phyloP scores from a whole-genome alignment of 805 yeast genomes.

The Kazachstania martiniae region DNA sequence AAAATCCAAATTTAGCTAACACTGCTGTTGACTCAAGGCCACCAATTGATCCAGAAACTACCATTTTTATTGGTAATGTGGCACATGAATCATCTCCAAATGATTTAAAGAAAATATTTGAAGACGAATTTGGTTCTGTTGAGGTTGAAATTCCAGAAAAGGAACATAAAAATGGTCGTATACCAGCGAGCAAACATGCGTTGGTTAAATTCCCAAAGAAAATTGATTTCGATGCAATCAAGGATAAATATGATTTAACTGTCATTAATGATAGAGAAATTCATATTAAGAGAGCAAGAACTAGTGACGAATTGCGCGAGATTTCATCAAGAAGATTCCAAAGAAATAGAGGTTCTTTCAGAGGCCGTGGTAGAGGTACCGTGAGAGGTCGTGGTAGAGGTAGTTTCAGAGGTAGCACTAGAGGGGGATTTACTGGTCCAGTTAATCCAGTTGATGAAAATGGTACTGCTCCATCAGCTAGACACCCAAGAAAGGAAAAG shows the following conservation, averaged over 20 bases:
- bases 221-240: conserved; percentile 23
- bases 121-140: conserved; percentile 19
- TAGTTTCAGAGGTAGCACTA: conserved; percentile 10
- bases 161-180: conserved; percentile 14
- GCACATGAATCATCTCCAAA: conserved; percentile 21
- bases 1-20: conserved; percentile 2
- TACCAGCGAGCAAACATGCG: conserved; percentile 23
- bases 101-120: conserved; percentile 20
- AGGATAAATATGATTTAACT: conserved; percentile 22
- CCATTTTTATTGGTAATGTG: conserved; percentile 26
- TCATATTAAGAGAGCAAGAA: conserved; percentile 23
- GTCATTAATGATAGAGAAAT: conserved; percentile 25
- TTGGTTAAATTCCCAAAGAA: conserved; percentile 24
- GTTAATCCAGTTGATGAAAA: too few species aligned
- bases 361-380: conserved; percentile 7
- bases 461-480: conserved; percentile 8
- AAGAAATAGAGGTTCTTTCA: conserved; percentile 8
- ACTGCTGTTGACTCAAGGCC: conserved; percentile 3
- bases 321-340: conserved; percentile 4
- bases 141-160: conserved; percentile 24
- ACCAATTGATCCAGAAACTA: conserved; percentile 24
- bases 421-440: conserved; percentile 8
- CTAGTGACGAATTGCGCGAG: conserved; percentile 9
- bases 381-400: conserved; percentile 6
- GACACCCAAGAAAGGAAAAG: conserved; percentile 23